These are phyloP conservation scores for Medicago lupulina DNA, from an alignment of 306 rosid genomes.

Conservation along the genomic window DNA sequence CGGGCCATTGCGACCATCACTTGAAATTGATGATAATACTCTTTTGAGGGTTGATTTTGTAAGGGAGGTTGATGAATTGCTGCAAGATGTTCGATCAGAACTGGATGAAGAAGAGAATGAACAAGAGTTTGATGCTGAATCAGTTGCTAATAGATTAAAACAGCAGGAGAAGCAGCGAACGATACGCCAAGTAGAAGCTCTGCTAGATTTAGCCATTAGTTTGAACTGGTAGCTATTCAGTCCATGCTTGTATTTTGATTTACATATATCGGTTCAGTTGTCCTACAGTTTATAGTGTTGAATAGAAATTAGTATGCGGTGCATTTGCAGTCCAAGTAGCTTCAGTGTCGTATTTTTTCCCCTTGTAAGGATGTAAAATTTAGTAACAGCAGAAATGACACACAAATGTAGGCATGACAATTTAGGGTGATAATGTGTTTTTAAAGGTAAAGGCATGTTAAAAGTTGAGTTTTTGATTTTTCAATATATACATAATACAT, in stretches of 20 bases:
- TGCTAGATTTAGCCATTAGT: slow-evolving; percentile 76
- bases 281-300: neutral
- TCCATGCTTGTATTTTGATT: slow-evolving; percentile 29
- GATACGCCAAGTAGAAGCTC: slow-evolving; percentile 73
- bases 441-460: neutral
- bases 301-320: slow-evolving; percentile 14
- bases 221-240: slow-evolving; percentile 64
- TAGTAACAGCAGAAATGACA: neutral
- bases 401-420: slow-evolving; percentile 1
- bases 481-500: neutral
- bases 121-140: slow-evolving; percentile 68
- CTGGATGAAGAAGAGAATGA: slow-evolving; percentile 46
- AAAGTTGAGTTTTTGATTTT: slow-evolving; percentile 1
- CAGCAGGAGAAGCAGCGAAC: slow-evolving; percentile 85
- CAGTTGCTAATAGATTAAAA: slow-evolving; percentile 84
- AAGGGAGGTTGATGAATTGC: slow-evolving; percentile 86
- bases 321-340: slow-evolving; percentile 33
- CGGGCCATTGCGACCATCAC: slow-evolving; percentile 67
- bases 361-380: neutral
- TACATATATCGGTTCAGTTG: neutral
- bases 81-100: slow-evolving; percentile 71
- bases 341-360: slow-evolving; percentile 10
- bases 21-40: slow-evolving; percentile 67
- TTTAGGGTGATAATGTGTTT: slow-evolving; percentile 11
- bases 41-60: slow-evolving; percentile 88